Evolutionary conservation across 495 filamentous ascomycete genomes (phyloP).

Genomic region (Sphaerosporella brunnea): DNA sequence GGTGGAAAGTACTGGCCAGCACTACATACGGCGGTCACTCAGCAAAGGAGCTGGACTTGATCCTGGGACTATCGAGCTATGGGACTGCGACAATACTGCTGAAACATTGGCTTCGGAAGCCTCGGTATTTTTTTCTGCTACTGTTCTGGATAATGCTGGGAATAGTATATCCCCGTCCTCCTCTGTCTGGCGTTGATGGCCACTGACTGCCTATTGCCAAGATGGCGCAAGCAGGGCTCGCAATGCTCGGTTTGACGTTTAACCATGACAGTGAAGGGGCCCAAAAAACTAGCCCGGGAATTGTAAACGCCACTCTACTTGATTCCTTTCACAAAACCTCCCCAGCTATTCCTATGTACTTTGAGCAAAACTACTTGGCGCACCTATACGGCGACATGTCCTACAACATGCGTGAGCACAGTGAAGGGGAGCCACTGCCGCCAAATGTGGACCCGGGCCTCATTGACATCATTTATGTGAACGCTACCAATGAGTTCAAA

Average conservation of each 20-base stretch:
- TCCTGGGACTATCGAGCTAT: conserved; percentile 3
- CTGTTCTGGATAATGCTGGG: conserved; percentile 2
- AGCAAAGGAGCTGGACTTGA: conserved; percentile 1
- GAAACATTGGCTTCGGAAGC: background rate
- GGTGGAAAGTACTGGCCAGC: conserved; percentile 4
- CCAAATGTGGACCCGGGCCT: background rate
- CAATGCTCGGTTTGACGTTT: background rate
- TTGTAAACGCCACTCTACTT: background rate
- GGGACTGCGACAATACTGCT: background rate
- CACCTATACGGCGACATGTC: background rate
- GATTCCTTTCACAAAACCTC: background rate
- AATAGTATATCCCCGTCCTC: background rate
- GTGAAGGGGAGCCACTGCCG: background rate
- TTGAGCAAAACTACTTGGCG: background rate
- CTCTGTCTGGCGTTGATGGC: background rate
- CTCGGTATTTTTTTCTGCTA: background rate
- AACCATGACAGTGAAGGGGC: conserved; percentile 3
- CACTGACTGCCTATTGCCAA: background rate
- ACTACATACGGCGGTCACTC: conserved; percentile 2
- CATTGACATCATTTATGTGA: background rate
- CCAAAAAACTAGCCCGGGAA: background rate
- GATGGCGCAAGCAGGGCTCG: background rate
- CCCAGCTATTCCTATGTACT: background rate
- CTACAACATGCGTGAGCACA: background rate
- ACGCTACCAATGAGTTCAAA: background rate